These are phyloP conservation scores for Moelleriella libera DNA, from an alignment of 2,329 filamentous ascomycete species.

Conservation along the genomic window DNA sequence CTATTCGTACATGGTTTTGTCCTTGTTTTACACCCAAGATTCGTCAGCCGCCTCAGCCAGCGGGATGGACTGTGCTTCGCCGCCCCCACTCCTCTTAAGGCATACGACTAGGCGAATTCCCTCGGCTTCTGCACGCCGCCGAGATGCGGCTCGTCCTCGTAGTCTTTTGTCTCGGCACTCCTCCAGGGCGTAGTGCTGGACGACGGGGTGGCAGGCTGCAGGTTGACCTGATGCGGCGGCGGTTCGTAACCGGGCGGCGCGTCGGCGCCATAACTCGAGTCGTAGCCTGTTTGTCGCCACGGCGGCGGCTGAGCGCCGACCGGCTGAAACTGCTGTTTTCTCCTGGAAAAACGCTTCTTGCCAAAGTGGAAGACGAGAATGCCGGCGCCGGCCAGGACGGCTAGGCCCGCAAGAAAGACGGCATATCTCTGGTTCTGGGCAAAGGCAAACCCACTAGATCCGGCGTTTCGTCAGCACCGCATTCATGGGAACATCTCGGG, in stretches of 20 bases:
- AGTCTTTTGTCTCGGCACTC: slow-evolving; percentile 10
- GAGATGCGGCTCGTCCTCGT: slow-evolving; percentile 17
- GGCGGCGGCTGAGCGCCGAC: slow-evolving; percentile 13
- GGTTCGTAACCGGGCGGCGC: slow-evolving; percentile 19
- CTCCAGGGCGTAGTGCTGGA: slow-evolving; percentile 11
- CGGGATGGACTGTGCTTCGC: too few relatives aligned
- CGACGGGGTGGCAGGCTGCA: slow-evolving; percentile 10
- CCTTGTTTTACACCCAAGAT: too few relatives aligned
- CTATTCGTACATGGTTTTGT: too few relatives aligned
- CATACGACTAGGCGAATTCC: slow-evolving; percentile 14
- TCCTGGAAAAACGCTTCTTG: slow-evolving; percentile 12
- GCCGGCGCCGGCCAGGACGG: slow-evolving; percentile 27
- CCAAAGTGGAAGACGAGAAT: slow-evolving; percentile 19
- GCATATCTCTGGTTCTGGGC: slow-evolving; percentile 33
- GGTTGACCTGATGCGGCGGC: slow-evolving; percentile 15
- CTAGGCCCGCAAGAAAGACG: slow-evolving; percentile 31
- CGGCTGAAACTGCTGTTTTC: slow-evolving; percentile 5
- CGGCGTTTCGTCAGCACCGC: background rate
- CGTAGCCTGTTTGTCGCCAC: slow-evolving; percentile 13
- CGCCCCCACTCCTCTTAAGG: background rate
- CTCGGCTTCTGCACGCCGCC: slow-evolving; percentile 16
- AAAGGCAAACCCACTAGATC: slow-evolving; percentile 38
- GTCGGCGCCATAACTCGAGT: slow-evolving; percentile 11
- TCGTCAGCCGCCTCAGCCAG: too few relatives aligned
- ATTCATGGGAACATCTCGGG: background rate